Evolutionary conservation across 2,329 filamentous ascomycete genomes (phyloP).

Genomic region (Ophiostoma piceae): DNA sequence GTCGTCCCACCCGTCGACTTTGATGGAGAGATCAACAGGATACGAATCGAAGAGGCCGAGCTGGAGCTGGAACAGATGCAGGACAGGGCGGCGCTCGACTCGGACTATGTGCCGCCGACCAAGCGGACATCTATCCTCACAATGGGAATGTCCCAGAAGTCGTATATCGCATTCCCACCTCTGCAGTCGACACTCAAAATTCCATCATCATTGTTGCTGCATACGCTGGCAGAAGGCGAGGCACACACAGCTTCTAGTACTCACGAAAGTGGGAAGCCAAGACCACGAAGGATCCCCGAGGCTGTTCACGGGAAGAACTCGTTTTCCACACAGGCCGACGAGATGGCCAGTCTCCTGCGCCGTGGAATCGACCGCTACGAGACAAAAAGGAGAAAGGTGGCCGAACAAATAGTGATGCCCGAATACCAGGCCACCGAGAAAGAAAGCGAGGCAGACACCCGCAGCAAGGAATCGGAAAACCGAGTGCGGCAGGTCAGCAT

Average conservation of each 20-base stretch:
- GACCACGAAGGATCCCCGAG: slow-evolving; percentile 12
- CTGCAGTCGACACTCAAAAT: slow-evolving; percentile 44
- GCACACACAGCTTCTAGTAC: slow-evolving; percentile 1
- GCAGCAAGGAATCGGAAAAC: not conserved
- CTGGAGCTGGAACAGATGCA: not conserved
- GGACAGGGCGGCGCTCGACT: not conserved
- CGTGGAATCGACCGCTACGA: slow-evolving; percentile 46
- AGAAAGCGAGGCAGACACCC: slow-evolving; percentile 26
- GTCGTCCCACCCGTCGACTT: slow-evolving; percentile 38
- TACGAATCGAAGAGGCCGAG: slow-evolving; percentile 13
- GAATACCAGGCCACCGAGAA: slow-evolving; percentile 33
- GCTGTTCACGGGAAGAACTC: slow-evolving; percentile 36
- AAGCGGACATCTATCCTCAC: slow-evolving; percentile 15
- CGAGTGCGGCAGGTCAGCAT: slow-evolving; percentile 31
- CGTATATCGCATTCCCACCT: slow-evolving; percentile 46
- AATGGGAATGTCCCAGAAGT: slow-evolving; percentile 36
- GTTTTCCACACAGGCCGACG: slow-evolving; percentile 43
- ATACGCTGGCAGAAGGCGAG: slow-evolving; percentile 36
- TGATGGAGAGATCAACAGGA: slow-evolving; percentile 20
- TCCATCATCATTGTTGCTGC: slow-evolving; percentile 46
- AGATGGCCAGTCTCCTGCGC: slow-evolving; percentile 46
- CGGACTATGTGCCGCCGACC: not conserved
- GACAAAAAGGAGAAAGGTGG: slow-evolving; percentile 39
- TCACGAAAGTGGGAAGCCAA: not conserved
- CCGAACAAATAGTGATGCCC: slow-evolving; percentile 33